Conservation (phyloP, 257 asterid genomes). For the Plantago major region DNA sequence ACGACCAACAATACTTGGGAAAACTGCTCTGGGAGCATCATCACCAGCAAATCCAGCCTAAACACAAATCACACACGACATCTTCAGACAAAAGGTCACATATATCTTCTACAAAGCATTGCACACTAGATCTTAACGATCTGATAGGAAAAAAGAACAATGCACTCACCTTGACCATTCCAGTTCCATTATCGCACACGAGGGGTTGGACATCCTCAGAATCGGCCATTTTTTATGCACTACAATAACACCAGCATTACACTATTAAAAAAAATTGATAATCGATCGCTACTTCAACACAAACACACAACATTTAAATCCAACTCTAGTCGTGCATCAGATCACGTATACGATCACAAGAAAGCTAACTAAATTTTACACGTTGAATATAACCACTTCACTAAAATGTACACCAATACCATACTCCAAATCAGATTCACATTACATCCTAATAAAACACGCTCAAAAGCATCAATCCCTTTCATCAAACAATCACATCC, state of each 20-base stretch:
- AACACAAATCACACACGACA: background rate
- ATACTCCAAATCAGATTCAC: background rate
- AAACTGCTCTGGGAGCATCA: conserved; percentile 39
- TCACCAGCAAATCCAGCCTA: conserved; percentile 42
- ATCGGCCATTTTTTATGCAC: conserved; percentile 12
- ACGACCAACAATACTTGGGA: conserved; percentile 34
- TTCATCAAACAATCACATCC: background rate
- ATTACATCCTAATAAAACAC: background rate
- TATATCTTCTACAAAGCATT: background rate
- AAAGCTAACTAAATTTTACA: background rate
- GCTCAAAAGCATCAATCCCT: background rate
- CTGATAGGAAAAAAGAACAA: background rate
- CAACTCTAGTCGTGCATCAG: background rate
- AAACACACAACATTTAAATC: too few species aligned
- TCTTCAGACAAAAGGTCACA: background rate
- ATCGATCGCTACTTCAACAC: background rate
- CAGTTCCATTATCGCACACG: conserved; percentile 17
- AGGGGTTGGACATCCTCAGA: conserved; percentile 14
- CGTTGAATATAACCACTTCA: background rate
- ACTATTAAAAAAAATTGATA: too few species aligned
- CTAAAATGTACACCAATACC: background rate
- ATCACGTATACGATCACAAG: background rate
- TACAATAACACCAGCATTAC: background rate
- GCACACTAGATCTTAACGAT: too few species aligned
- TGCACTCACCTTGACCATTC: conserved; percentile 11